phyloP scores from a whole-genome alignment of 2,329 filamentous ascomycete genomes.

The Didymella lethalis region DNA sequence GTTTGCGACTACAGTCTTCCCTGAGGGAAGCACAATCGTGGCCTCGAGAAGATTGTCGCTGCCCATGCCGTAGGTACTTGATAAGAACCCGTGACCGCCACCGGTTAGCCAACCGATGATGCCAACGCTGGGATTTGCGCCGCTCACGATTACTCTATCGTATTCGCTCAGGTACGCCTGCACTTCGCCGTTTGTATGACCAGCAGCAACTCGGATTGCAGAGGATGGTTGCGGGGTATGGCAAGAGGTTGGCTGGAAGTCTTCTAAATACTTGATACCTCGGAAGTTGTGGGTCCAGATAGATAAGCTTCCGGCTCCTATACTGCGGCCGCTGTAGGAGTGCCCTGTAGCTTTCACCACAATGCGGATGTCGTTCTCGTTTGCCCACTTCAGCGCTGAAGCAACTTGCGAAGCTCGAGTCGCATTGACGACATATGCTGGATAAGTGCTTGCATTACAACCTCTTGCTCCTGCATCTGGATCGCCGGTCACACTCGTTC shows the following conservation, averaged over 20 bases:
- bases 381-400: conserved; percentile 35
- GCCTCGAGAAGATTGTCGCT: conserved; percentile 49
- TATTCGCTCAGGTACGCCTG: conserved; percentile 28
- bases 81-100: conserved; percentile 51
- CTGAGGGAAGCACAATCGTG: conserved; percentile 44
- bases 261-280: conserved; percentile 31
- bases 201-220: conserved; percentile 34
- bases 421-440: conserved; percentile 42
- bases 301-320: conserved; percentile 27
- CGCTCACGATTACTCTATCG: conserved; percentile 30
- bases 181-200: conserved; percentile 30
- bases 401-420: conserved; percentile 31
- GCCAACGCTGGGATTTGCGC: conserved; percentile 46
- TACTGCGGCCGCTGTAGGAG: conserved; percentile 35
- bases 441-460: conserved; percentile 37
- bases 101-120: conserved; percentile 53
- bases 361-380: conserved; percentile 32
- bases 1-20: conserved; percentile 28
- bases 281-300: conserved; percentile 44
- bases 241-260: conserved; percentile 32
- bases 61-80: conserved; percentile 49
- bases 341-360: conserved; percentile 42
- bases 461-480: conserved; percentile 30
- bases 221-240: conserved; percentile 1
- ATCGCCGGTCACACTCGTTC: conserved; percentile 40